Percentiles rank a stretch among this genome's conserved stretches.
These are phyloP conservation scores for Penicillium flavigenum DNA, from an alignment of 495 filamentous ascomycete genomes.

Conservation along the genomic window DNA sequence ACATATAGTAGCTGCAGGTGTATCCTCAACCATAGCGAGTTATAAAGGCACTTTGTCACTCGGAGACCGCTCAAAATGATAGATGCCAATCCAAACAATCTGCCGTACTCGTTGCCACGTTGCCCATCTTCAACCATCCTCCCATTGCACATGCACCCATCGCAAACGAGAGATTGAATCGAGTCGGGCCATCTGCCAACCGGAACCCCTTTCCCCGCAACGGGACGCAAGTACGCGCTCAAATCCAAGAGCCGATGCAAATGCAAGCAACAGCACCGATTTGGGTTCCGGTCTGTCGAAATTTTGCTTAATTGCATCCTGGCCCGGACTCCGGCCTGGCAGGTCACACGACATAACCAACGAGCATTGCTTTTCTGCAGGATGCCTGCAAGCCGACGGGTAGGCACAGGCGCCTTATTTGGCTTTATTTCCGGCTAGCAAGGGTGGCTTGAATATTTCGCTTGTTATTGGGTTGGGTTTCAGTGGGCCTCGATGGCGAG, in stretches of 20 bases:
- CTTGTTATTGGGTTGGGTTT: neutral
- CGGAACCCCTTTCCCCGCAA: constrained; percentile 1
- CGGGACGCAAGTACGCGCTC: neutral
- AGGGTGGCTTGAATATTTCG: neutral
- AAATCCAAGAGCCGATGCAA: neutral
- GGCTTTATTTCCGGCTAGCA: neutral
- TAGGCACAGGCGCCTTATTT: constrained; percentile 3
- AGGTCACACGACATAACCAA: constrained; percentile 8
- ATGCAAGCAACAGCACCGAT: neutral
- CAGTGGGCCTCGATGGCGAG: constrained; percentile 2
- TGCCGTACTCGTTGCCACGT: neutral
- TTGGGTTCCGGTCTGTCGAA: constrained; percentile 3
- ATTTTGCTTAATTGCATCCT: neutral
- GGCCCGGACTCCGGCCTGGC: neutral
- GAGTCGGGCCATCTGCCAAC: neutral
- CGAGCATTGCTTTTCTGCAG: constrained; percentile 3
- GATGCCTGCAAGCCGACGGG: neutral
- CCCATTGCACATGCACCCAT: neutral
- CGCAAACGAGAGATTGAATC: constrained; percentile 1
- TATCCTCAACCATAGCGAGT: neutral
- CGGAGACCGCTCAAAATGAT: neutral
- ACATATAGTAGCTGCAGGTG: neutral
- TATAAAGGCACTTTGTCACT: neutral
- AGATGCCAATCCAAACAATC: neutral
- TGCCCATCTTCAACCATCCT: neutral